Conservation (phyloP, 1,139 yeast genomes). For the Hemisphaericaspora subhashii region DNA sequence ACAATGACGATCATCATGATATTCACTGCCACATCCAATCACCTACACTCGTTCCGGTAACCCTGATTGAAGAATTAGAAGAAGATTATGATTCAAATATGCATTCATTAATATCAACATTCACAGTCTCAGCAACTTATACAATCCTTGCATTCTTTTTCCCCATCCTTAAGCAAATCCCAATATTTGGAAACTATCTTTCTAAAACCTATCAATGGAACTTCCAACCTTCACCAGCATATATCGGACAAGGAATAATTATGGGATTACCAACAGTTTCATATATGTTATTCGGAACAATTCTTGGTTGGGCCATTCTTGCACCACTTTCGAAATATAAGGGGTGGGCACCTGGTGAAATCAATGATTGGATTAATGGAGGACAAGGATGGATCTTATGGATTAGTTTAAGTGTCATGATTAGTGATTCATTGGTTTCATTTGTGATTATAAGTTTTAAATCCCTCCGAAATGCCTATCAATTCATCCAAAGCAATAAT, state of each 20-base stretch:
- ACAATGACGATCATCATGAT: not conserved
- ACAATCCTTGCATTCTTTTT: slow-evolving; percentile 71
- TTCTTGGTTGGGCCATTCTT: slow-evolving; percentile 87
- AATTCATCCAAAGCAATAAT: not conserved
- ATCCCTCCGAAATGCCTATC: slow-evolving; percentile 26
- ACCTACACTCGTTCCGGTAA: slow-evolving; percentile 1
- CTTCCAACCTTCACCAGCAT: slow-evolving; percentile 95
- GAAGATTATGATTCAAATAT: slow-evolving; percentile 55
- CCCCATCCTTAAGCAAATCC: slow-evolving; percentile 67
- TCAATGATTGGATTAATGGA: slow-evolving; percentile 90
- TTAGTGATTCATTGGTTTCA: slow-evolving; percentile 84
- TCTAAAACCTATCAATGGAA: slow-evolving; percentile 78
- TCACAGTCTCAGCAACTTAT: slow-evolving; percentile 67
- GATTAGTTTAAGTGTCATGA: slow-evolving; percentile 92
- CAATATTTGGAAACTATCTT: slow-evolving; percentile 70
- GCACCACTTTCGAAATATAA: slow-evolving; percentile 72
- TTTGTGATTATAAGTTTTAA: slow-evolving; percentile 61
- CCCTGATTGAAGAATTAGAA: slow-evolving; percentile 1
- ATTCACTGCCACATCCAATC: too few species aligned
- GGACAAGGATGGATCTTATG: slow-evolving; percentile 98
- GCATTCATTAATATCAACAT: slow-evolving; percentile 55
- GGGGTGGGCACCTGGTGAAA: slow-evolving; percentile 89
- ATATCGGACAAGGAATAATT: slow-evolving; percentile 94
- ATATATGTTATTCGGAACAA: slow-evolving; percentile 86
- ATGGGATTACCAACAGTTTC: slow-evolving; percentile 94